Percentiles rank a stretch among this genome's conserved stretches.
Conservation (phyloP, 805 yeast genomes). For the Teunomyces funiuensis region DNA sequence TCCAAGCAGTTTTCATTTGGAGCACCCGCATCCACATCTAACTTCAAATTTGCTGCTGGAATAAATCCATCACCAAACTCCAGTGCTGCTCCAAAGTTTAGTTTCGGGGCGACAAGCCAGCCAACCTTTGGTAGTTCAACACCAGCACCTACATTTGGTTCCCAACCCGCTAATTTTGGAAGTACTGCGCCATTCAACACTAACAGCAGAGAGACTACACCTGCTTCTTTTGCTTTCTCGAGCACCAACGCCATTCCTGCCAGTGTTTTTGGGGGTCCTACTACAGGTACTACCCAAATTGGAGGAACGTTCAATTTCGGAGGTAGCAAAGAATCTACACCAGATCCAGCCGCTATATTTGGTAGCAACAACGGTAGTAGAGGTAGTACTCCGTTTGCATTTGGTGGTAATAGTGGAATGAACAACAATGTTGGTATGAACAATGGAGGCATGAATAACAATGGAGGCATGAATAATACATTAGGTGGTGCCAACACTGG, state of each 20-base stretch:
- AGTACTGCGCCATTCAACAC: background rate
- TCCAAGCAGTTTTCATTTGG: constrained; percentile 2
- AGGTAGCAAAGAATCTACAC: constrained; percentile 24
- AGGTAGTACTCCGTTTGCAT: constrained; percentile 11
- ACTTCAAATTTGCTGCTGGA: constrained; percentile 12
- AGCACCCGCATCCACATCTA: constrained; percentile 2
- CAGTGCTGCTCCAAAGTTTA: constrained; percentile 8
- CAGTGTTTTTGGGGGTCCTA: constrained; percentile 7
- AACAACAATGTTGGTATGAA: background rate
- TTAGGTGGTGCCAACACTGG: background rate
- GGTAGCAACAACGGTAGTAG: constrained; percentile 15
- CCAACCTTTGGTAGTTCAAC: constrained; percentile 5
- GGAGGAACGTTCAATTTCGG: constrained; percentile 4
- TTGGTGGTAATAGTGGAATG: constrained; percentile 11
- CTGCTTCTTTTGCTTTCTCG: constrained; percentile 7
- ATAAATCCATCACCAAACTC: constrained; percentile 3
- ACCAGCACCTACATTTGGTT: constrained; percentile 8
- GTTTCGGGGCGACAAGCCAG: constrained; percentile 9
- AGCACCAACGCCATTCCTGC: constrained; percentile 7
- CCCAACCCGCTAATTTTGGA: constrained; percentile 3
- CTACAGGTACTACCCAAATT: background rate
- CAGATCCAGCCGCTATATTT: constrained; percentile 34
- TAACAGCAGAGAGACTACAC: constrained; percentile 6
- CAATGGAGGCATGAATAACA: background rate
- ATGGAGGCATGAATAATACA: background rate